Percentiles rank a stretch among this genome's conserved stretches.
These are phyloP conservation scores for Fusarium praegraminearum DNA, from an alignment of 2,329 filamentous ascomycete genomes.

Conservation along the genomic window DNA sequence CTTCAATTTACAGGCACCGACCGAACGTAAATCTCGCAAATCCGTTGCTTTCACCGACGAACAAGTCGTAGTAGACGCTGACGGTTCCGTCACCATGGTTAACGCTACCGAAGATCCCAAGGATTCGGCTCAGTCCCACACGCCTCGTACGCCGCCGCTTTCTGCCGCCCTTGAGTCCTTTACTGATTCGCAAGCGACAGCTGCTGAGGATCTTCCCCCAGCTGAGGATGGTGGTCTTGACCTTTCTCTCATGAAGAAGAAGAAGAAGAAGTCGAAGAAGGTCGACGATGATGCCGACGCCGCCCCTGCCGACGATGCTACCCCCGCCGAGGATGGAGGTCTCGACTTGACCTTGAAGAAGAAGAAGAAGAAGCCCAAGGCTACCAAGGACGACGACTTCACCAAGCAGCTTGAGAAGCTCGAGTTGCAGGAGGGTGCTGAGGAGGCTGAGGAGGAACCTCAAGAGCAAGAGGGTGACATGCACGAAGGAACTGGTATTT, in stretches of 20 bases:
- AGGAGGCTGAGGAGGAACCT: slow-evolving; percentile 61
- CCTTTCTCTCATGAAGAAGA: slow-evolving; percentile 84
- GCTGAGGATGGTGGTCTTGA: slow-evolving; percentile 66
- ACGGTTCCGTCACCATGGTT: slow-evolving; percentile 85
- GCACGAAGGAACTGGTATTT: slow-evolving; percentile 89
- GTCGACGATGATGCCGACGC: slow-evolving; percentile 59
- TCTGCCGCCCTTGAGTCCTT: slow-evolving; percentile 67
- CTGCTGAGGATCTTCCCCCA: slow-evolving; percentile 59
- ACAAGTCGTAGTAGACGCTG: slow-evolving; percentile 86
- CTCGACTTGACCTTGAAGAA: slow-evolving; percentile 77
- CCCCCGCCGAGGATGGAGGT: slow-evolving; percentile 61
- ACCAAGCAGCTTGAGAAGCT: slow-evolving; percentile 72
- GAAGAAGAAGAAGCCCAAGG: slow-evolving; percentile 77
- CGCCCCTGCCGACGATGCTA: slow-evolving; percentile 53
- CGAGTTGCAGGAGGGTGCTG: slow-evolving; percentile 73
- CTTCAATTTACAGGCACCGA: slow-evolving; percentile 41
- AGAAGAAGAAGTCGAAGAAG: slow-evolving; percentile 68
- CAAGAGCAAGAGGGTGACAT: slow-evolving; percentile 77
- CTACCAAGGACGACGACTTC: slow-evolving; percentile 69
- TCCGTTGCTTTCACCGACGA: slow-evolving; percentile 94
- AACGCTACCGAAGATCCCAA: slow-evolving; percentile 80
- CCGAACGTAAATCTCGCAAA: slow-evolving; percentile 83
- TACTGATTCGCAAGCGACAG: slow-evolving; percentile 62
- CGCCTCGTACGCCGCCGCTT: slow-evolving; percentile 73
- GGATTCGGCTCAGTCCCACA: slow-evolving; percentile 84